Conservation (phyloP, 73 alveolate species). For the Breviolum minutum region DNA sequence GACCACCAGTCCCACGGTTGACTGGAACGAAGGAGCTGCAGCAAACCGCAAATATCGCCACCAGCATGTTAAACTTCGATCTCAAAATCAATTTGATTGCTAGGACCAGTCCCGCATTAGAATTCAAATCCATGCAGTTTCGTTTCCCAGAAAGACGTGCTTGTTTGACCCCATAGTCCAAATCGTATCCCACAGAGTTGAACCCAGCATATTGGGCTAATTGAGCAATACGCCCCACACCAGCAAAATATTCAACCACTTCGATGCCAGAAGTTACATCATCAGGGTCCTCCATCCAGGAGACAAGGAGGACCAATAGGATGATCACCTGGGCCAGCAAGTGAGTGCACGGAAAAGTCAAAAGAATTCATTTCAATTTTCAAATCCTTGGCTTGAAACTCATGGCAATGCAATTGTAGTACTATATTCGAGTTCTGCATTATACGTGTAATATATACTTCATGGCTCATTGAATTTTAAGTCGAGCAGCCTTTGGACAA, state of each 20-base stretch:
- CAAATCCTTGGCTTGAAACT: too few relatives aligned
- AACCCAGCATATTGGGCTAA: not conserved
- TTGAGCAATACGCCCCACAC: not conserved
- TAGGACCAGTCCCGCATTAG: not conserved
- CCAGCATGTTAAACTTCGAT: not conserved
- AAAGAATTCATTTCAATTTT: too few relatives aligned
- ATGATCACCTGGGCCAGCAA: not conserved
- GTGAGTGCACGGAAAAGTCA: not conserved
- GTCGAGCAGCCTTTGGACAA: not conserved
- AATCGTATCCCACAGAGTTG: not conserved
- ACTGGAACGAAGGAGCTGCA: conserved; percentile 12
- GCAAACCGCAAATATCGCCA: not conserved
- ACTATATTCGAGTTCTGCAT: not conserved
- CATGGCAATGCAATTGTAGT: too few relatives aligned
- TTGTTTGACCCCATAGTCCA: not conserved
- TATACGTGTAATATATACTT: not conserved
- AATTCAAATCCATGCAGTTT: not conserved
- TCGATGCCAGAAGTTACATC: not conserved
- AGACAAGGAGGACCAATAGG: not conserved
- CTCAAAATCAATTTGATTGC: not conserved
- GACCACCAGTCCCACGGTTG: conserved; percentile 4
- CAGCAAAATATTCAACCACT: not conserved
- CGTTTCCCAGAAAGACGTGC: not conserved
- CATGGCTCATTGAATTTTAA: too few relatives aligned
- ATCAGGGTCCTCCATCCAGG: not conserved